Percentiles rank a stretch among this genome's conserved stretches.
Conservation (phyloP, 75 land plant species). For the Azolla pinnata region DNA sequence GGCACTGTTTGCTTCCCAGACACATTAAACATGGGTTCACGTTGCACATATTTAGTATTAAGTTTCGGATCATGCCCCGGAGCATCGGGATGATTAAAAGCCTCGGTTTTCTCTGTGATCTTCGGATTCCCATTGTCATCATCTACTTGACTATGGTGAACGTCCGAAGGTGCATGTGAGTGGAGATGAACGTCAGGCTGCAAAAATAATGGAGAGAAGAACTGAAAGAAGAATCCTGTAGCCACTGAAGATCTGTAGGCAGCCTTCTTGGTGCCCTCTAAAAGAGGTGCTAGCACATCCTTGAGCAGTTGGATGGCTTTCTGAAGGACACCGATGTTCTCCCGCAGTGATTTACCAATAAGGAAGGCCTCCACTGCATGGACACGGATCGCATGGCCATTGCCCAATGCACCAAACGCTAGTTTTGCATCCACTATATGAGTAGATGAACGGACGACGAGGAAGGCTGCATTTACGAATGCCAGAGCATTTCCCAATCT, state of each 20-base stretch:
- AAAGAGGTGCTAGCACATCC: constrained; percentile 23
- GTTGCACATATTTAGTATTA: background rate
- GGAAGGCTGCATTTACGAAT: constrained; percentile 76
- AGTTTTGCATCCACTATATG: constrained; percentile 20
- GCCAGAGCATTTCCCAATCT: constrained; percentile 79
- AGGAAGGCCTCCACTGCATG: constrained; percentile 54
- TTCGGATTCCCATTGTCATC: no score
- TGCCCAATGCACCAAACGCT: constrained; percentile 89
- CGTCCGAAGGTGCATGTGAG: no score
- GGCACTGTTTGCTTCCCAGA: constrained; percentile 16
- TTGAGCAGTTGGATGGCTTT: constrained; percentile 49
- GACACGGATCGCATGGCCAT: constrained; percentile 62
- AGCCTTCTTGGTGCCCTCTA: constrained; percentile 29
- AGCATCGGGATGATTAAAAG: background rate
- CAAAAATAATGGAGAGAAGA: constrained; percentile 27
- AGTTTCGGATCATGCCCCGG: background rate
- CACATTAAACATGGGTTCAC: no score
- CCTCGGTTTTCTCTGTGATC: no score
- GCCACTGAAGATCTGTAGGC: constrained; percentile 61
- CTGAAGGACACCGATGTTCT: constrained; percentile 28
- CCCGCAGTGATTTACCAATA: constrained; percentile 34
- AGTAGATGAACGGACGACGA: constrained; percentile 28
- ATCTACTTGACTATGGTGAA: no score
- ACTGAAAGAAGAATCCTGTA: constrained; percentile 59
- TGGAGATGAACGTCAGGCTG: no score